phyloP scores from a whole-genome alignment of 768 basidiomycete genomes.

The Postia placenta region DNA sequence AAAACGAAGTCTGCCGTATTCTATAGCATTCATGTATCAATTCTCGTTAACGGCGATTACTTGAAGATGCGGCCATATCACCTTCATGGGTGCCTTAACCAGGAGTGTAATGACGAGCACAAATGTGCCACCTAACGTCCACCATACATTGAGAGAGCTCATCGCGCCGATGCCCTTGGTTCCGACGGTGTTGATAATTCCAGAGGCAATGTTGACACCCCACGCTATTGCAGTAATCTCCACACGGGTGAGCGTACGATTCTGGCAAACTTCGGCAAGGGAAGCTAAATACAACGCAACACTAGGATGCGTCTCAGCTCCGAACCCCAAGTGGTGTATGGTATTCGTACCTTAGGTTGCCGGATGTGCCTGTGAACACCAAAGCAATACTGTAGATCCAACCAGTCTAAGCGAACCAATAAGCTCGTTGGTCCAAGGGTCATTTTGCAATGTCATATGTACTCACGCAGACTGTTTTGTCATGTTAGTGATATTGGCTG shows the following conservation, averaged over 20 bases:
- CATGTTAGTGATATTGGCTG: neutral
- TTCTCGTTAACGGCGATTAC: too few species aligned
- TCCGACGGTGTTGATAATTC: slow-evolving; percentile 49
- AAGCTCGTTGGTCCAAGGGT: neutral
- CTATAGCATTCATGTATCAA: too few species aligned
- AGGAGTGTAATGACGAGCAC: slow-evolving; percentile 52
- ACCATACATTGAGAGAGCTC: slow-evolving; percentile 54
- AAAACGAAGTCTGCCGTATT: slow-evolving; percentile 49
- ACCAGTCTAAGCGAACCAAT: slow-evolving; percentile 33
- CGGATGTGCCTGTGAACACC: slow-evolving; percentile 54
- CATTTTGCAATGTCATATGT: too few species aligned
- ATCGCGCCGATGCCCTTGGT: slow-evolving; percentile 51
- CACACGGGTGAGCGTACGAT: slow-evolving; percentile 37
- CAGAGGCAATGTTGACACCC: slow-evolving; percentile 50
- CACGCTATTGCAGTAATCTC: slow-evolving; percentile 50
- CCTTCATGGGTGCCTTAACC: slow-evolving; percentile 50
- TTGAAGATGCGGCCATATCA: too few species aligned
- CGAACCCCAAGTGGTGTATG: neutral
- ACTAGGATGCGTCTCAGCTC: slow-evolving; percentile 20
- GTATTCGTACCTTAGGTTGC: slow-evolving; percentile 45
- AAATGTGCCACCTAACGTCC: slow-evolving; percentile 54
- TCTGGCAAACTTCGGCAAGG: slow-evolving; percentile 42
- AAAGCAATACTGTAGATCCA: slow-evolving; percentile 58
- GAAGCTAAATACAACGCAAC: slow-evolving; percentile 52
- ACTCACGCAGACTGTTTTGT: slow-evolving; percentile 6